These are phyloP conservation scores for Colletotrichum cordylinicola DNA, from an alignment of 2,329 filamentous ascomycete species.

Conservation along the genomic window DNA sequence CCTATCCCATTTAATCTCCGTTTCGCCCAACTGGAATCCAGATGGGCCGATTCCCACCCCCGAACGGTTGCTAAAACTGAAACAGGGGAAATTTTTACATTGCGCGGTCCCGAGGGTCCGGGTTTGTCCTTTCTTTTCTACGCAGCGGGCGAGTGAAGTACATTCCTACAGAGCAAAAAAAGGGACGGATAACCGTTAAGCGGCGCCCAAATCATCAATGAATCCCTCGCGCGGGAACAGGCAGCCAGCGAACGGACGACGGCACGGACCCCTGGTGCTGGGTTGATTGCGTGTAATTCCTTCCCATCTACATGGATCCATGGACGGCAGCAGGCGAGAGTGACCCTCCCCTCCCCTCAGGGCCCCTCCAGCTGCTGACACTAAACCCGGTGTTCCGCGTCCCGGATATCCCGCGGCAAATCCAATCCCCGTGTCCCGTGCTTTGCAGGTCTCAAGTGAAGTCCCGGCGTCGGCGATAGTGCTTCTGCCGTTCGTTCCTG, in stretches of 20 bases:
- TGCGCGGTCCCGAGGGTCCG: neutral
- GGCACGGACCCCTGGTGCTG: neutral
- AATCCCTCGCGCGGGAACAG: neutral
- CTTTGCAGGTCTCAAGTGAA: neutral
- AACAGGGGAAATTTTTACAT: slow-evolving; percentile 1
- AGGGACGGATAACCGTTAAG: neutral
- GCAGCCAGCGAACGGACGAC: neutral
- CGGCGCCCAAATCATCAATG: neutral
- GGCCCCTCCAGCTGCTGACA: neutral
- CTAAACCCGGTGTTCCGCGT: neutral
- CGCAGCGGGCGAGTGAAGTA: neutral
- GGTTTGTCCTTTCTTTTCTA: neutral
- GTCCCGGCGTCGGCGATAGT: neutral
- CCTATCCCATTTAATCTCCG: neutral
- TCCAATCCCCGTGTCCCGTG: neutral
- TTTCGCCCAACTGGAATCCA: neutral
- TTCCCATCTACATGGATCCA: neutral
- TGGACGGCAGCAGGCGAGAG: neutral
- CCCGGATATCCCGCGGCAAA: neutral
- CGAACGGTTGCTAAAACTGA: slow-evolving; percentile 1
- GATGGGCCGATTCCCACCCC: neutral
- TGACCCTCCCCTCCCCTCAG: neutral
- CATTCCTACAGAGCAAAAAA: neutral
- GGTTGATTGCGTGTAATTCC: neutral
- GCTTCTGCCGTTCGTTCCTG: neutral